phyloP scores from a whole-genome alignment of 202 grass and related monocot genomes.

The Bolboschoenoplectus hybrid region DNA sequence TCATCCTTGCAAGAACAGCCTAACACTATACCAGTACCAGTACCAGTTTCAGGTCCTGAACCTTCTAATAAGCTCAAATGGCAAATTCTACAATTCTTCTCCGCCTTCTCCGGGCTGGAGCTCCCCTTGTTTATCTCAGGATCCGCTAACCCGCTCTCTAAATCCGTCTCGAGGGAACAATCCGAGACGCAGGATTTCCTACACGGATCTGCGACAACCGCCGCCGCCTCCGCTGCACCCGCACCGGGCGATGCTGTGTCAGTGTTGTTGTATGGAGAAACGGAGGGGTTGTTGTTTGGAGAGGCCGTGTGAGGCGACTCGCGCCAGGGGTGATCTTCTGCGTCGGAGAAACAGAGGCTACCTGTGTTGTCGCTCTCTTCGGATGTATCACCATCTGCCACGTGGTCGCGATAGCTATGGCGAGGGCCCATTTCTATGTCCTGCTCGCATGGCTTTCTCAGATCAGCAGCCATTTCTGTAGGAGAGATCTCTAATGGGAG shows the following conservation, averaged over 20 bases:
- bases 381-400: constrained; percentile 25
- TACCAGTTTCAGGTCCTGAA: constrained; percentile 59
- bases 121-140: constrained; percentile 58
- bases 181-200: constrained; percentile 78
- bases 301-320: constrained; percentile 60
- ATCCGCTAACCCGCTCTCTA: constrained; percentile 63
- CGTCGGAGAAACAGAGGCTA: constrained; percentile 78
- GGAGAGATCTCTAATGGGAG: constrained; percentile 19
- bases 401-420: neutral
- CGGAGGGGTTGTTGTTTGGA: constrained; percentile 35
- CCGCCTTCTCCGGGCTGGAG: constrained; percentile 53
- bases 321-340: constrained; percentile 62
- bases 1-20: constrained; percentile 93
- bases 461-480: constrained; percentile 46
- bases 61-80: constrained; percentile 69
- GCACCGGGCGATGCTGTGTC: constrained; percentile 33
- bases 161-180: constrained; percentile 55
- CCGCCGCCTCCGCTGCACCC: neutral
- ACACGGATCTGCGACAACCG: constrained; percentile 19
- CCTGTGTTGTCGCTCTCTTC: constrained; percentile 47
- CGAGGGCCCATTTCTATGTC: constrained; percentile 43
- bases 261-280: constrained; percentile 34
- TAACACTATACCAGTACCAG: constrained; percentile 56
- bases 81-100: constrained; percentile 85
- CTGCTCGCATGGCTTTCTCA: constrained; percentile 40